Base-by-base conservation (phyloP, 2,329 filamentous ascomycete genomes). In the Didymella pinodella region DNA sequence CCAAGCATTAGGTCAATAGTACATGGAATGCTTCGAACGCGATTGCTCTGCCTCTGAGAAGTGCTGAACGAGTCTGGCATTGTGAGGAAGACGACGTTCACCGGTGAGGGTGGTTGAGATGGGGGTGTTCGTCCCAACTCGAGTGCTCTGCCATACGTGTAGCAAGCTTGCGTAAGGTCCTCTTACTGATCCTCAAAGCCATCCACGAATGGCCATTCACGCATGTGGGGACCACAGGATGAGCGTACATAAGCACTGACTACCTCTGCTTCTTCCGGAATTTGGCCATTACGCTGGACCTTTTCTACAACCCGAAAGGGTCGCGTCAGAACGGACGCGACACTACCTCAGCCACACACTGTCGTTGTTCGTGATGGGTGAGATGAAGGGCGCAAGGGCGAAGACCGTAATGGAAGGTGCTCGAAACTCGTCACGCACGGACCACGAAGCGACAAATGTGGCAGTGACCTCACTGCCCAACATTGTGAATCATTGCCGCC, bases 51-150 rank as follows among this genome's bases (percentile, higher is more conserved):
- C 67, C 68, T 72, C 69, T 66, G 62, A 58, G 44, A 53, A 53
- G 63, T 73, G 70, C 71, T 68, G 69, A 67, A 73, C 69, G 70
- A 74, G 69, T 65, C 63, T 67, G 60, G 66, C 67, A 73, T 71
- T 56, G 66, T 61, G 62, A 20, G 67, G 64, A 59, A 59, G 66
- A 71, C 69, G 69, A 72, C 68, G 68, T 71, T 71, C 69, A 72
- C 71, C 71, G 67, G 67, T 68, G 69, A 74, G 69, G 32, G 69
- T 60, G 62, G 45, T 12, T 41, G 25, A 38, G 34, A 38, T 5
- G 14, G 7, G 10, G n/a, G 18, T 34, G 32, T 7, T 7, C 32
- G 14, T 34, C 14, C 16, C 32, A 12, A n/a, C 32, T 16, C 12
- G 16, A n/a, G 8, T 6, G 12, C 12, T 34, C 7, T 34, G 32